Evolutionary conservation across 305 asterid genomes (phyloP).

Genomic region (Rubia tinctorum): DNA sequence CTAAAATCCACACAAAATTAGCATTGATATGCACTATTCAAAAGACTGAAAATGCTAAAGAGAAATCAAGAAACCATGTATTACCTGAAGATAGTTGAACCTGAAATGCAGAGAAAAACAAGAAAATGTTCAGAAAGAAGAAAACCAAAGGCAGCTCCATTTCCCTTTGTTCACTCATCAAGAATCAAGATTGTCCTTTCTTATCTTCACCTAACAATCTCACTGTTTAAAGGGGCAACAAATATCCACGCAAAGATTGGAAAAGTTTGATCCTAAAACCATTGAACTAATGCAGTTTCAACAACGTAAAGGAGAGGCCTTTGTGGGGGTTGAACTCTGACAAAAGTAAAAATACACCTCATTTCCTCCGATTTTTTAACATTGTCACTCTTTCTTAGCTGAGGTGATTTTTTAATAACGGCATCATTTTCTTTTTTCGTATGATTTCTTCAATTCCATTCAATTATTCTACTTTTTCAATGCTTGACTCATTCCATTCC

Average conservation of each 20-base stretch:
- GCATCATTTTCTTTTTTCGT: too few relatives aligned
- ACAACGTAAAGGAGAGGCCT: neutral
- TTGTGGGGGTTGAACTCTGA: constrained; percentile 22
- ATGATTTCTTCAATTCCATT: too few relatives aligned
- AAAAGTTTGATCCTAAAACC: constrained; percentile 16
- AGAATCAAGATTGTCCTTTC: constrained; percentile 4
- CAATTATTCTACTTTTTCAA: too few relatives aligned
- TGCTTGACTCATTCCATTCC: too few relatives aligned
- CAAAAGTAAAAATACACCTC: neutral
- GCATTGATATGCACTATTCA: neutral
- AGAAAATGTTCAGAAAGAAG: constrained; percentile 25
- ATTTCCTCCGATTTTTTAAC: too few relatives aligned
- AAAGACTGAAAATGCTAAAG: neutral
- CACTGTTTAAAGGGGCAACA: constrained; percentile 23
- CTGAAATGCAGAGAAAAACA: constrained; percentile 34
- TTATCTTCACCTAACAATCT: neutral
- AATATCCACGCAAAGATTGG: neutral
- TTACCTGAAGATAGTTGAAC: constrained; percentile 75
- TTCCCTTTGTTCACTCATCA: constrained; percentile 33
- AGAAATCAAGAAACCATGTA: constrained; percentile 16
- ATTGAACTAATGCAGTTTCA: neutral
- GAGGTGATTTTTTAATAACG: too few relatives aligned
- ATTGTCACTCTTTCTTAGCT: too few relatives aligned
- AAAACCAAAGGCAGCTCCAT: constrained; percentile 51
- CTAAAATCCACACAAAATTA: constrained; percentile 33